Evolutionary conservation across 2,329 filamentous ascomycete species (phyloP).

Genomic region (Chalara sp.): DNA sequence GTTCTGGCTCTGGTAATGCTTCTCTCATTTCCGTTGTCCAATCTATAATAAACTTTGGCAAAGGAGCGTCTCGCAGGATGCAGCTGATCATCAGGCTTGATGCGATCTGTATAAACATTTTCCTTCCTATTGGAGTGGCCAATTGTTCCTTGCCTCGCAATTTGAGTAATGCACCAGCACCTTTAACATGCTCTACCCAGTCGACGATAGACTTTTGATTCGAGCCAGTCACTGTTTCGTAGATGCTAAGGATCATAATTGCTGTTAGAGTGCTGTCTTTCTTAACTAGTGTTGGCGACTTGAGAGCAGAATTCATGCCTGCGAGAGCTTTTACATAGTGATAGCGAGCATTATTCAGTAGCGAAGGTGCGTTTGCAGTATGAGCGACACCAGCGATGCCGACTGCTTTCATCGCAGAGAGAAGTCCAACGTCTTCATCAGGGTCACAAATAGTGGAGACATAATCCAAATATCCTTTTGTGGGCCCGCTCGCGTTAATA

Average conservation of each 20-base stretch:
- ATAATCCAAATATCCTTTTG: background rate
- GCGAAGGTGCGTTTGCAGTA: constrained; percentile 24
- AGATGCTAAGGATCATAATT: constrained; percentile 47
- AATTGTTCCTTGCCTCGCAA: constrained; percentile 43
- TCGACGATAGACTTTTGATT: constrained; percentile 39
- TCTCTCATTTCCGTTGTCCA: background rate
- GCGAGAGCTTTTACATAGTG: constrained; percentile 45
- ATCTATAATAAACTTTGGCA: constrained; percentile 41
- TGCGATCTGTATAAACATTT: constrained; percentile 48
- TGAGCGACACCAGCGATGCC: constrained; percentile 46
- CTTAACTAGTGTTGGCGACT: constrained; percentile 36
- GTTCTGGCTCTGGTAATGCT: background rate
- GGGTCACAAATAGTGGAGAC: background rate
- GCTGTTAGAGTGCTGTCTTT: constrained; percentile 49
- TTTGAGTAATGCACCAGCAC: constrained; percentile 42
- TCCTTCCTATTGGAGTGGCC: constrained; percentile 35
- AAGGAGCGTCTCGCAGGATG: constrained; percentile 40
- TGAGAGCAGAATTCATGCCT: constrained; percentile 44
- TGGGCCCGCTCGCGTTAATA: background rate
- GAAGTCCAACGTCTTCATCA: constrained; percentile 24
- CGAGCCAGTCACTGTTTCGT: constrained; percentile 45
- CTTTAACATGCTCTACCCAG: constrained; percentile 47
- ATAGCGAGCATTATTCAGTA: constrained; percentile 41
- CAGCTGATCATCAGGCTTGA: constrained; percentile 45
- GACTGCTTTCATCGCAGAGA: constrained; percentile 45